Percentiles rank a stretch among this genome's conserved stretches.
Conservation (phyloP, 2,329 filamentous ascomycete species). For the Clonostachys solani region DNA sequence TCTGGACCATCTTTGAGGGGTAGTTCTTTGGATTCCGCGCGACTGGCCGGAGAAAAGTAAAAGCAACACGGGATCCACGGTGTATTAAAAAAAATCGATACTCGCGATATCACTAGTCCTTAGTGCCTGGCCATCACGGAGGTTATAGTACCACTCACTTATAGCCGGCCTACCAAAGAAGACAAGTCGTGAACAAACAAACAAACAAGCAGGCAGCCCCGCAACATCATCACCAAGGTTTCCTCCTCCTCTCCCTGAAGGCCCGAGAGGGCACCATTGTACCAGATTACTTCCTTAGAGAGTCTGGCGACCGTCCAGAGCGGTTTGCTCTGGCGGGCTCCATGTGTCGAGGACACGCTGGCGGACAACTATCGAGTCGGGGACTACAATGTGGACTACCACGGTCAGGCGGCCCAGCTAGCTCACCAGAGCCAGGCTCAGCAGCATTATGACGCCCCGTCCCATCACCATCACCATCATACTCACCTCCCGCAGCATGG, state of each 20-base stretch:
- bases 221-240: neutral
- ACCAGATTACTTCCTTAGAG: conserved; percentile 57
- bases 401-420: conserved; percentile 62
- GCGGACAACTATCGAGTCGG: conserved; percentile 70
- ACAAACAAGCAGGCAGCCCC: neutral
- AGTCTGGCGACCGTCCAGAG: conserved; percentile 67
- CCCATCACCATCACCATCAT: conserved; percentile 21
- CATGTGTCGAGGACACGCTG: conserved; percentile 69
- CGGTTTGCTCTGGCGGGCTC: conserved; percentile 73
- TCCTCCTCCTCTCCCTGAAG: neutral
- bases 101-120: no score
- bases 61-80: no score
- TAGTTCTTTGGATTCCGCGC: no score
- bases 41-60: no score
- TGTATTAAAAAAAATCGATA: no score
- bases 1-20: no score
- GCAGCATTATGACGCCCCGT: conserved; percentile 54
- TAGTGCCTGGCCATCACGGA: neutral
- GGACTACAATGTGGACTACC: conserved; percentile 73
- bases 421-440: conserved; percentile 60
- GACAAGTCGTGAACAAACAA: neutral
- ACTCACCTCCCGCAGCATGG: conserved; percentile 21
- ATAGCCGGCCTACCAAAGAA: neutral
- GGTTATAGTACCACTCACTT: conserved; percentile 2
- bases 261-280: conserved; percentile 41